Percentiles rank a stretch among this genome's conserved stretches.
These are phyloP conservation scores for Ailanthus altissimus DNA, from an alignment of 345 rosid genomes.

Conservation along the genomic window DNA sequence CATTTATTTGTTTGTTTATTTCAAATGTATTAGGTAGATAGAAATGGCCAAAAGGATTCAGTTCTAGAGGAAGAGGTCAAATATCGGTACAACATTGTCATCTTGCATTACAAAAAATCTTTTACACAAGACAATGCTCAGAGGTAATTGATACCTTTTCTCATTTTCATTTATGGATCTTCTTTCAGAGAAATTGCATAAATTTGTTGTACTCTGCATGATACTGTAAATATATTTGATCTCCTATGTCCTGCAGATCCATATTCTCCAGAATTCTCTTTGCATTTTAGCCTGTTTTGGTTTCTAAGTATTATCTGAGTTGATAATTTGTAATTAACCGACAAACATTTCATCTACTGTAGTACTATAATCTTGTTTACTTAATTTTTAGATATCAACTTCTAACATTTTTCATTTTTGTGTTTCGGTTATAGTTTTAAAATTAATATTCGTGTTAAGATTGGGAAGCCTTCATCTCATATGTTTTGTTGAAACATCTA, in stretches of 20 bases:
- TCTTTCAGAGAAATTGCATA: background rate
- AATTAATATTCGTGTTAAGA: background rate
- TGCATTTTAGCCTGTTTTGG: background rate
- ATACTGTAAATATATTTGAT: background rate
- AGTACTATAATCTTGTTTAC: background rate
- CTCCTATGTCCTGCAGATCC: background rate
- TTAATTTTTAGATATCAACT: too few relatives aligned
- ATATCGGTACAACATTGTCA: conserved; percentile 74
- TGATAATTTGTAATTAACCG: background rate
- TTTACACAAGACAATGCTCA: conserved; percentile 90
- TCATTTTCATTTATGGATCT: background rate
- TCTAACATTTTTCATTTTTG: background rate
- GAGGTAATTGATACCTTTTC: conserved; percentile 46
- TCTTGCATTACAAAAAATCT: conserved; percentile 87
- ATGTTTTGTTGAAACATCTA: background rate
- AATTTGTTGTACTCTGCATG: background rate
- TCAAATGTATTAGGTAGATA: conserved; percentile 64
- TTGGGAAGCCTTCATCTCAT: background rate
- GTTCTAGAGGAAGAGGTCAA: conserved; percentile 83
- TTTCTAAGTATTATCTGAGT: background rate
- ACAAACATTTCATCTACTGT: conserved; percentile 1
- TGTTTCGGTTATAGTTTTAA: background rate
- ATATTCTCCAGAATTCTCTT: conserved; percentile 6
- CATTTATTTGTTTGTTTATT: conserved; percentile 22
- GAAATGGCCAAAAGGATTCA: conserved; percentile 70